phyloP scores from a whole-genome alignment of 495 filamentous ascomycete species.

The Choiromyces venosus region DNA sequence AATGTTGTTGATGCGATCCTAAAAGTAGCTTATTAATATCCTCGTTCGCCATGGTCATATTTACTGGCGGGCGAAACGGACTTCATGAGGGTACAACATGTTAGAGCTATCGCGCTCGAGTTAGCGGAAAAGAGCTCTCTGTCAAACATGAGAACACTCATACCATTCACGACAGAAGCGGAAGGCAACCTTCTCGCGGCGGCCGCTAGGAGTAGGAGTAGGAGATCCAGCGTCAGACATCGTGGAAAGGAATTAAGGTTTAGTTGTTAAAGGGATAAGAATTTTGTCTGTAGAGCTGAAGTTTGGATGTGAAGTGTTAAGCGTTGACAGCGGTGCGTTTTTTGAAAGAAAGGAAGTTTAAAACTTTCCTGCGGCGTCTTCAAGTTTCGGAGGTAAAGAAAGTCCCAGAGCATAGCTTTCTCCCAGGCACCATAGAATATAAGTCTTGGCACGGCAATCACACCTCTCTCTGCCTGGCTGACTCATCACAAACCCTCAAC shows the following conservation, averaged over 20 bases:
- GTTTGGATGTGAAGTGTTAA: neutral
- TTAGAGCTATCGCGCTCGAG: constrained; percentile 60
- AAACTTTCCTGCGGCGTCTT: neutral
- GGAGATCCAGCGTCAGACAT: constrained; percentile 40
- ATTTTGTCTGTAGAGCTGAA: too few relatives aligned
- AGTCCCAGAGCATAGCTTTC: neutral
- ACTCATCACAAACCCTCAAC: constrained; percentile 30
- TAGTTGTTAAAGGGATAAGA: neutral
- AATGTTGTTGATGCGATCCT: constrained; percentile 51
- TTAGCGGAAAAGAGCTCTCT: constrained; percentile 8
- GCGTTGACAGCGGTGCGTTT: neutral
- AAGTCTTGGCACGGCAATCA: constrained; percentile 8
- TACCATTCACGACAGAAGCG: constrained; percentile 95
- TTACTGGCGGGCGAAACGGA: constrained; percentile 53
- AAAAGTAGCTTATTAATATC: neutral
- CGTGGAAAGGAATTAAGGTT: neutral
- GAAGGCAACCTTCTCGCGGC: constrained; percentile 59
- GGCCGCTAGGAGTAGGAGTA: constrained; percentile 27
- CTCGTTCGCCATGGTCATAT: constrained; percentile 46
- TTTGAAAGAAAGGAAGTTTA: constrained; percentile 6
- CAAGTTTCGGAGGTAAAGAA: neutral
- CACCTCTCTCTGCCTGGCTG: constrained; percentile 11
- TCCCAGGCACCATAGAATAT: neutral
- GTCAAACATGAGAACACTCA: constrained; percentile 16
- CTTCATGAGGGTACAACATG: constrained; percentile 95